Evolutionary conservation across 2,329 filamentous ascomycete species (phyloP).

Genomic region (Lasiodiplodia hormozganensis): DNA sequence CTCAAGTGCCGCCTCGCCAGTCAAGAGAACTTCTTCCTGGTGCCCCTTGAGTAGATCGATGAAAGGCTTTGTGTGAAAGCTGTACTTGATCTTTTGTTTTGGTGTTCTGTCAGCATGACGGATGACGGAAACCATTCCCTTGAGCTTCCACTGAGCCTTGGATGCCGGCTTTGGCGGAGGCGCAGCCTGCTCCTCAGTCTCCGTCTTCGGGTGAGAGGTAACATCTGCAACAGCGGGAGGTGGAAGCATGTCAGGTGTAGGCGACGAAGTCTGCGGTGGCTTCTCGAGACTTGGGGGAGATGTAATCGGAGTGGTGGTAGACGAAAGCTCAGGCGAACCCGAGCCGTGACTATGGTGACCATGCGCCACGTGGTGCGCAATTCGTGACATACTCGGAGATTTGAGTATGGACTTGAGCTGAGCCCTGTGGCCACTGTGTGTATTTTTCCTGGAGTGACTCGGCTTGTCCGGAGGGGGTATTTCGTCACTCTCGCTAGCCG

Average conservation of each 20-base stretch:
- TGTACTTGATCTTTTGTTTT: conserved; percentile 99
- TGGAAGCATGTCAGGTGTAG: conserved; percentile 37
- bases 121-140: conserved; percentile 96
- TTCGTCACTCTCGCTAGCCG: conserved; percentile 32
- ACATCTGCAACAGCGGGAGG: conserved; percentile 40
- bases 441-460: conserved; percentile 42
- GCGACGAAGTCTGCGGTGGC: conserved; percentile 35
- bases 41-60: conserved; percentile 94
- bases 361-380: conserved; percentile 56
- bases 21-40: conserved; percentile 92
- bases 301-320: conserved; percentile 50
- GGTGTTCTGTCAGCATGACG: conserved; percentile 96
- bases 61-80: conserved; percentile 95
- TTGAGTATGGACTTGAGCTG: conserved; percentile 67
- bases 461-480: conserved; percentile 23
- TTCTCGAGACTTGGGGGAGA: conserved; percentile 54
- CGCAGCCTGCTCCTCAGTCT: conserved; percentile 41
- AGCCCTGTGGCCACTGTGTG: conserved; percentile 47
- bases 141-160: conserved; percentile 97
- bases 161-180: conserved; percentile 61
- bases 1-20: conserved; percentile 85
- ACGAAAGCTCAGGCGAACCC: conserved; percentile 55
- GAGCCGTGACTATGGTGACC: conserved; percentile 46
- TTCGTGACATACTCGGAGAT: conserved; percentile 68
- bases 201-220: conserved; percentile 37